These are phyloP conservation scores for Symbiodinium pilosum DNA, from an alignment of 73 alveolate genomes.

Conservation along the genomic window DNA sequence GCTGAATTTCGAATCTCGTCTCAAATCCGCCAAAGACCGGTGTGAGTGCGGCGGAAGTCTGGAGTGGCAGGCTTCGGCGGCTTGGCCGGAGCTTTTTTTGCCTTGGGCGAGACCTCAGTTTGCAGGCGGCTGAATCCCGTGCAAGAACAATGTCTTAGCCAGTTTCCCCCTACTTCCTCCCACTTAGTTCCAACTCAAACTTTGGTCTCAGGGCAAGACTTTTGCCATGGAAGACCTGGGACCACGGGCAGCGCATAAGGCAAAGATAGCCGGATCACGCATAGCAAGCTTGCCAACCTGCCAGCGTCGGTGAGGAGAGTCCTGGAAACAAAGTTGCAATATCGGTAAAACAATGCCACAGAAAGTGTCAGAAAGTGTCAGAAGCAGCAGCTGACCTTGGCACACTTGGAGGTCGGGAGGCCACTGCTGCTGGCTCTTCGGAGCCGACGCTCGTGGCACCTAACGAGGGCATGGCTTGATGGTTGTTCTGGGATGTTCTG, in stretches of 20 bases:
- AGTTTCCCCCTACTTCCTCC: background rate
- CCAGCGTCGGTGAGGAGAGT: background rate
- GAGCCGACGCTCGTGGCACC: conserved; percentile 18
- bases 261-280: too few relatives aligned
- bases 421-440: background rate
- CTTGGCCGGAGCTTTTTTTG: background rate
- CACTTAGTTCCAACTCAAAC: background rate
- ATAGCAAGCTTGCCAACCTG: background rate
- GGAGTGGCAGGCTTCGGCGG: conserved; percentile 9
- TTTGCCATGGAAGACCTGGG: background rate
- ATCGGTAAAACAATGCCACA: too few relatives aligned
- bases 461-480: background rate
- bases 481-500: background rate
- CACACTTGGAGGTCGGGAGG: background rate
- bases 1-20: background rate
- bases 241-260: background rate
- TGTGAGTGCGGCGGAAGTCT: conserved; percentile 3
- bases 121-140: too few relatives aligned
- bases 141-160: background rate
- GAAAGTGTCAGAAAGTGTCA: too few relatives aligned
- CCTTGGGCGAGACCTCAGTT: conserved; percentile 3
- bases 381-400: background rate
- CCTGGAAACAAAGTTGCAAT: background rate
- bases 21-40: conserved; percentile 1
- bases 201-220: background rate